Evolutionary conservation across 768 basidiomycete species (phyloP).

Genomic region (Trametes cubensis): DNA sequence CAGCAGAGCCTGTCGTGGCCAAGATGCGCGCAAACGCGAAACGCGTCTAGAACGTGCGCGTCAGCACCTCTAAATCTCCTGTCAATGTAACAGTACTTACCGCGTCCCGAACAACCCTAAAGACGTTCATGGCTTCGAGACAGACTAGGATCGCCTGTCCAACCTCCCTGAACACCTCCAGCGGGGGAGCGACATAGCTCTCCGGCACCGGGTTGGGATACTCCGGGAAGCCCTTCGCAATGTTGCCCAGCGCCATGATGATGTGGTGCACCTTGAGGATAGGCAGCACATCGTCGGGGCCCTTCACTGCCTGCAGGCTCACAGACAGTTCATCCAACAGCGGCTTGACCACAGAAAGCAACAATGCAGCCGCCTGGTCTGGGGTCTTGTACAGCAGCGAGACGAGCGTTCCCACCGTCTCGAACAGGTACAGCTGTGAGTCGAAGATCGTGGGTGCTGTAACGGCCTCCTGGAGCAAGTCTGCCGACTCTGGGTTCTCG

Average conservation of each 20-base stretch:
- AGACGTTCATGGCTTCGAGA: conserved; percentile 84
- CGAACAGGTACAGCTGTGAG: conserved; percentile 92
- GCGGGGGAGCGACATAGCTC: conserved; percentile 67
- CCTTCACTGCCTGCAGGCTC: conserved; percentile 55
- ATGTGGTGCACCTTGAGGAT: conserved; percentile 89
- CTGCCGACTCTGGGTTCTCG: conserved; percentile 69
- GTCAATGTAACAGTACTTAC: conserved; percentile 49
- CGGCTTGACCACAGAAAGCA: conserved; percentile 81
- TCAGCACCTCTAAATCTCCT: background rate
- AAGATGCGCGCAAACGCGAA: conserved; percentile 93
- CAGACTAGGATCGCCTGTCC: conserved; percentile 87
- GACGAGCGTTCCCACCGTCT: conserved; percentile 83
- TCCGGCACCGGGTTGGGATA: conserved; percentile 70
- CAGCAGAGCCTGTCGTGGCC: conserved; percentile 82
- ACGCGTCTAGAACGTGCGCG: conserved; percentile 61
- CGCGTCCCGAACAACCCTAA: conserved; percentile 89
- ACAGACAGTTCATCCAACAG: conserved; percentile 74
- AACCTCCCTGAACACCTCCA: conserved; percentile 81
- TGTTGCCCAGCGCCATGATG: conserved; percentile 91
- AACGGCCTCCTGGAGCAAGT: conserved; percentile 79
- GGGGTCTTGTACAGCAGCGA: conserved; percentile 71
- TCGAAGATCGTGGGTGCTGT: conserved; percentile 75
- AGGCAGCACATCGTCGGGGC: conserved; percentile 68
- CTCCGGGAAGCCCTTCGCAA: conserved; percentile 96
- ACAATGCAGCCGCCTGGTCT: conserved; percentile 65